These are phyloP conservation scores for Moelleriella libera DNA, from an alignment of 2,329 filamentous ascomycete genomes.

Conservation along the genomic window DNA sequence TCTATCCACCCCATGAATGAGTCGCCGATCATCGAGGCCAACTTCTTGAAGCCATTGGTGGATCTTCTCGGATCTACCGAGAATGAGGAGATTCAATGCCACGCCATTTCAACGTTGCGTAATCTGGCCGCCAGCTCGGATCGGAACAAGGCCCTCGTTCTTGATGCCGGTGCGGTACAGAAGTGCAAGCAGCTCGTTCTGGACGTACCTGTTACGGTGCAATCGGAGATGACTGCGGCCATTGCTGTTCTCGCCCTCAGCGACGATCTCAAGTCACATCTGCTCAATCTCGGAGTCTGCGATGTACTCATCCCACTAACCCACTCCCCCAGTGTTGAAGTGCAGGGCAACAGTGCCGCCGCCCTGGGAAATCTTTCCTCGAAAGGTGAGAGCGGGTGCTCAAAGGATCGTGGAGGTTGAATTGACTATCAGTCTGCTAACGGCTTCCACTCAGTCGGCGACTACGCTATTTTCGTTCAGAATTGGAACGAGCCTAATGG, in stretches of 20 bases:
- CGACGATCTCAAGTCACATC: constrained; percentile 85
- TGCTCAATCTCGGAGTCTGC: constrained; percentile 85
- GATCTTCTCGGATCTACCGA: constrained; percentile 90
- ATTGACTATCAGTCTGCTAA: neutral
- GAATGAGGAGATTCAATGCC: constrained; percentile 97
- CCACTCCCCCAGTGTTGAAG: constrained; percentile 89
- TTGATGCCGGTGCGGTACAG: constrained; percentile 91
- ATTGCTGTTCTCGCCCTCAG: constrained; percentile 92
- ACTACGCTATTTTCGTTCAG: constrained; percentile 90
- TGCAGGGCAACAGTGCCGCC: constrained; percentile 95
- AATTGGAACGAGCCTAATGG: constrained; percentile 89
- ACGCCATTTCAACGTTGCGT: constrained; percentile 90
- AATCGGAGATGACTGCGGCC: constrained; percentile 99
- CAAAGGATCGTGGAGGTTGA: neutral
- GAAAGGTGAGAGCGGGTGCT: constrained; percentile 52
- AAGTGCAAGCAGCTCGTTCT: constrained; percentile 97
- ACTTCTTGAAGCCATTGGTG: constrained; percentile 85
- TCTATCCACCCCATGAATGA: constrained; percentile 97
- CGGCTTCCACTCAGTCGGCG: constrained; percentile 52
- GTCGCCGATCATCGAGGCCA: constrained; percentile 95
- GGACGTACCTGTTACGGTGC: constrained; percentile 83
- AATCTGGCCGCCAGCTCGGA: constrained; percentile 96
- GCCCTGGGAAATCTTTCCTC: constrained; percentile 91
- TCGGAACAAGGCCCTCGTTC: constrained; percentile 91
- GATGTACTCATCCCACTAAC: constrained; percentile 93